These are phyloP conservation scores for Cyberlindnera americana DNA, from an alignment of 805 yeast genomes.

Conservation along the genomic window DNA sequence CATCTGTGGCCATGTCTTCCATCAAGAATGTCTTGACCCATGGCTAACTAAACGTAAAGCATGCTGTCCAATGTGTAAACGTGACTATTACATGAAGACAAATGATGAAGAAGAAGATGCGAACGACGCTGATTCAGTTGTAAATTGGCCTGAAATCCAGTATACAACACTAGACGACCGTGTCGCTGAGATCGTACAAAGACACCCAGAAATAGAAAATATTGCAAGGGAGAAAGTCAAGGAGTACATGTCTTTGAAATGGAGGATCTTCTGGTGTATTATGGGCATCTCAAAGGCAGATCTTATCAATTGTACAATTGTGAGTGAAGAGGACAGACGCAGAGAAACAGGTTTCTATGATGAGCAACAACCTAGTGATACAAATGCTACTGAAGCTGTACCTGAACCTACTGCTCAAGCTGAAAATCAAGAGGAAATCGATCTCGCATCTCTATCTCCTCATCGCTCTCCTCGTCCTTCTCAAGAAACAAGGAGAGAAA, in stretches of 20 bases:
- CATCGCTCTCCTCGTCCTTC: too few species aligned
- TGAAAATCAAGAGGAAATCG: not conserved
- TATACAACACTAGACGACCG: constrained; percentile 40
- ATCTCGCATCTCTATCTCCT: not conserved
- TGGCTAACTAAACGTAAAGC: constrained; percentile 76
- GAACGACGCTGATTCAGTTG: constrained; percentile 18
- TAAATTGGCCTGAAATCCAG: constrained; percentile 30
- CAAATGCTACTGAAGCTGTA: not conserved
- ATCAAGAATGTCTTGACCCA: constrained; percentile 73
- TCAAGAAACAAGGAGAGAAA: constrained; percentile 8
- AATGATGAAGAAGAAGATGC: constrained; percentile 19
- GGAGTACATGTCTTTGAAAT: constrained; percentile 30
- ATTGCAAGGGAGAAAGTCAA: constrained; percentile 40
- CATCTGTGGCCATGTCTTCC: constrained; percentile 82
- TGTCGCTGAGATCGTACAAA: constrained; percentile 38
- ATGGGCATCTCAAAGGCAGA: constrained; percentile 53
- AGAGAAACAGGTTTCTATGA: constrained; percentile 1
- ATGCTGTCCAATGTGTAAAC: constrained; percentile 80
- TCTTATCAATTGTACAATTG: constrained; percentile 50
- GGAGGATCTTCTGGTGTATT: constrained; percentile 45
- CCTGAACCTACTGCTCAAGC: not conserved
- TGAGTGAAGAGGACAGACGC: constrained; percentile 13
- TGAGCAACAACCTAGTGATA: not conserved
- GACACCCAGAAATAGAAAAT: constrained; percentile 42
- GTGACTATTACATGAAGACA: constrained; percentile 48